phyloP scores from a whole-genome alignment of 257 asterid genomes.

The Salvia miltiorrhiza region DNA sequence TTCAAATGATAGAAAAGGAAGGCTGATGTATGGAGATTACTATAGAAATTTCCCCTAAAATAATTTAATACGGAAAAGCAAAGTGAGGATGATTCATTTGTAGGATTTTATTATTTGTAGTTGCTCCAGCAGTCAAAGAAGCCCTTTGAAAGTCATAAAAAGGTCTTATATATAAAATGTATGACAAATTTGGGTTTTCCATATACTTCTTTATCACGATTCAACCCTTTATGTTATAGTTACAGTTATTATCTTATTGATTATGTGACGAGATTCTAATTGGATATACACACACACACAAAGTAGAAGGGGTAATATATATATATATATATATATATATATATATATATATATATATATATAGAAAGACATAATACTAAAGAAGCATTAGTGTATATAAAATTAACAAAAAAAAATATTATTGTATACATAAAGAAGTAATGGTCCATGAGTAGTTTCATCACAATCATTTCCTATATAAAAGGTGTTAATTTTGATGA shows the following conservation, averaged over 20 bases:
- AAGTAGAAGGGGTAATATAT: too few relatives aligned
- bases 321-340: too few relatives aligned
- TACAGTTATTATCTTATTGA: too few relatives aligned
- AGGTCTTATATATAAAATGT: neutral
- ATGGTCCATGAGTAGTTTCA: too few relatives aligned
- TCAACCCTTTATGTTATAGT: neutral
- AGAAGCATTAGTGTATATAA: too few relatives aligned
- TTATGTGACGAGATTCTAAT: neutral
- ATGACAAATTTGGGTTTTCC: neutral
- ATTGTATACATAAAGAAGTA: too few relatives aligned
- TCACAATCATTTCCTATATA: too few relatives aligned
- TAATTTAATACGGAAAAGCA: slow-evolving; percentile 31
- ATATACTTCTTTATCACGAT: neutral
- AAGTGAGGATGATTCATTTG: slow-evolving; percentile 17
- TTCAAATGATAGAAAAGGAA: slow-evolving; percentile 23
- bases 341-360: too few relatives aligned
- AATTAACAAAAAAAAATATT: too few relatives aligned
- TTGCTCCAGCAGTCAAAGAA: slow-evolving; percentile 39
- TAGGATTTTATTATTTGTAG: slow-evolving; percentile 27
- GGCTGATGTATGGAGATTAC: slow-evolving; percentile 42
- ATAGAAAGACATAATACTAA: too few relatives aligned
- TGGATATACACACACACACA: too few relatives aligned
- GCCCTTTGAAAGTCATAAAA: slow-evolving; percentile 24
- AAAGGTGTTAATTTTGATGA: too few relatives aligned
- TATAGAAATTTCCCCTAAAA: slow-evolving; percentile 22